Evolutionary conservation across 352 stramenopile species (phyloP).

Genomic region (Globisporangium yorkense): DNA sequence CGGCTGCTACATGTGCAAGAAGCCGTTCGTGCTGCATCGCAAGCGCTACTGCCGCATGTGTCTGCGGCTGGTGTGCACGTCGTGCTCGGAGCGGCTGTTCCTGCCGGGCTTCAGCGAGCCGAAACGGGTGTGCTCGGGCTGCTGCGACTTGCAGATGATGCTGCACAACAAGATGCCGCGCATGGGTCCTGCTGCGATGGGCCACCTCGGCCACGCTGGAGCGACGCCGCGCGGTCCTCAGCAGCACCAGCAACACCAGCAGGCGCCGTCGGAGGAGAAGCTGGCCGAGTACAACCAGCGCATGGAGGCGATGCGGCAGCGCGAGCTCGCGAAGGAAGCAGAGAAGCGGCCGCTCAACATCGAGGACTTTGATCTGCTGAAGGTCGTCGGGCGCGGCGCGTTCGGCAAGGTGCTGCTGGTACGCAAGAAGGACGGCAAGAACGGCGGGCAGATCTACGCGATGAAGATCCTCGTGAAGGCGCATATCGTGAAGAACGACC

Average conservation of each 20-base stretch:
- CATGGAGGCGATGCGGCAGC: constrained; percentile 77
- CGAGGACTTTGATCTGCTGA: constrained; percentile 94
- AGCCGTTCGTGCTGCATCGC: constrained; percentile 72
- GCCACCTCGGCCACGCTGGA: constrained; percentile 10
- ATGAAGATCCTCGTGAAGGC: constrained; percentile 95
- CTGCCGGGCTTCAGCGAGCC: constrained; percentile 83
- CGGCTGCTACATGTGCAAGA: constrained; percentile 79
- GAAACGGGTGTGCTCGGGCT: constrained; percentile 81
- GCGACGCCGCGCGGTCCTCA: constrained; percentile 2
- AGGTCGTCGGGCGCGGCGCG: constrained; percentile 92
- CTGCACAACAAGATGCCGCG: constrained; percentile 81
- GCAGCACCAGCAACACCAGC: not conserved
- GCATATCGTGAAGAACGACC: constrained; percentile 90
- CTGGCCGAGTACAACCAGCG: constrained; percentile 54
- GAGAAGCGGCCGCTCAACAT: constrained; percentile 74
- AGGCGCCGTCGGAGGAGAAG: constrained; percentile 48
- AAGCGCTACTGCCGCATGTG: constrained; percentile 85
- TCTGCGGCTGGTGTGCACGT: constrained; percentile 72
- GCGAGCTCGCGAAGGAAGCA: constrained; percentile 64
- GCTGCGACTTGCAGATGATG: constrained; percentile 86
- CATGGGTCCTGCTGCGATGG: constrained; percentile 21
- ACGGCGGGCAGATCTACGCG: constrained; percentile 85
- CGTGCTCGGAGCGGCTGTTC: constrained; percentile 84
- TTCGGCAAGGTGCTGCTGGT: constrained; percentile 96
- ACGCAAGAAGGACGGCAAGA: constrained; percentile 88